Evolutionary conservation across 1,284 basidiomycete genomes (phyloP), one percentile per base, ranked within the genome.

Genomic region (Cryptococcus depauperatus): DNA sequence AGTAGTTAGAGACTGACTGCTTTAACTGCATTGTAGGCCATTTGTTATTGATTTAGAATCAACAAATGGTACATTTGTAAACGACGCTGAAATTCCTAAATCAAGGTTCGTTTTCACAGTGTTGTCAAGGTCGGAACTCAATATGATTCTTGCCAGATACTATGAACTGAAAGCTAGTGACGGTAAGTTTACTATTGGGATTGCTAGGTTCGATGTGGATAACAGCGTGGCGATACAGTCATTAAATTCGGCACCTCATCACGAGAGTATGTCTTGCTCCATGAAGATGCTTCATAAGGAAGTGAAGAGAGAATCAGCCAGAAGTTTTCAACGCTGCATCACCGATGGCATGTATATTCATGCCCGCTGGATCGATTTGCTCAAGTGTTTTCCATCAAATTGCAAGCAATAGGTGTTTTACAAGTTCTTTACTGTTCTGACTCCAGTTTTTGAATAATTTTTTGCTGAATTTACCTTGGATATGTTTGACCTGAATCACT

Each of bases 21-120:
- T 37, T 18, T 33, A 14, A 14, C 11, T 5, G 7, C 13, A 11
- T 10, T 55, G 30, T 55, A 89, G 91, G 62, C 91, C 95, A 2
- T 96, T 89, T 66, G 79, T 96, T 42, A 92, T 96, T 52, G 93
- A 99, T 68, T 79, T 99, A 7, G 93, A 98, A 55, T 93, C 89
- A 9, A 95, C 93, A 2, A 99, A 99, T 62, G 84, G 87, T 3
- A 96, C 91, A 0, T 77, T 79, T 48, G 92, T 99, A 41, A 98
- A 98, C 62, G 85, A 83, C 47, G 78, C 83, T 58, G 74, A 78
- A 46, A 83, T 98, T 43, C 93, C 93, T 1, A 75, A 80, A 3
- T 83, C 89, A 13, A 75, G 93, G 46, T 67, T 30, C 35, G 59
- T 47, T 14, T 11, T 38, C 13, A 14, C 26, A 7, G 26, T 29